Evolutionary conservation across 495 filamentous ascomycete genomes (phyloP), one percentile per base, ranked within the genome.

Genomic region (Talaromyces proteolyticus): DNA sequence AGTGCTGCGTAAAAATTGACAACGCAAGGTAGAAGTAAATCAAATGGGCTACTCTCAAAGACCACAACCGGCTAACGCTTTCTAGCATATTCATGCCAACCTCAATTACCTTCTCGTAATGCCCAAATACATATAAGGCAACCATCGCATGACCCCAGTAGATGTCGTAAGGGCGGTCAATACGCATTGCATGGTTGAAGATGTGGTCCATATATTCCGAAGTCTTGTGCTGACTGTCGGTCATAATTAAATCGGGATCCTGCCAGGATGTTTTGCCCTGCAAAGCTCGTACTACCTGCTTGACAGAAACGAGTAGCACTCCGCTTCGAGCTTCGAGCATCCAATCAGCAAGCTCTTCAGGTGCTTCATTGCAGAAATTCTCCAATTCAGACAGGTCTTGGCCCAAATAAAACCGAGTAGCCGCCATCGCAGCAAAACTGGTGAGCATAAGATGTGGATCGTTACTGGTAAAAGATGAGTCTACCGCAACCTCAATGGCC

Each of bases 291-390:
- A 80, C 80, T 47, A 84, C 82, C 68, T 95, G 89, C 55, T 69
- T 61, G 12, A 87, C 75, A 18, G 81, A 74, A 50, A 88, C 76
- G 10, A 94, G 73, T 53, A 88, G 73, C 6, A 80, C 80, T 10
- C 91, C 90, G 14, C 89, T 91, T 22, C 89, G 79, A n/a, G 86
- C 81, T 63, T 94, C 88, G 40, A 77, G 68, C 23, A 75, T 61
- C 88, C 88, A 95, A 36, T 79, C 77, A 1, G 78, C 81, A 43
- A 91, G 78, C 47, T 94, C 91, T 50, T 91, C 85, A 6, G 86
- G 83, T 17, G 80, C 78, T 51, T 86, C 86, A 21, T 79, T 73
- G 58, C 86, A 85, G 59, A 85, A 90, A 0, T 76, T 67, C 60
- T 95, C 89, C 1, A 93, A 58, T 21, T 93, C 87, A 12, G 74